Conservation (phyloP, 192 early-diverging fungal genomes). For the Linnemannia elongata region DNA sequence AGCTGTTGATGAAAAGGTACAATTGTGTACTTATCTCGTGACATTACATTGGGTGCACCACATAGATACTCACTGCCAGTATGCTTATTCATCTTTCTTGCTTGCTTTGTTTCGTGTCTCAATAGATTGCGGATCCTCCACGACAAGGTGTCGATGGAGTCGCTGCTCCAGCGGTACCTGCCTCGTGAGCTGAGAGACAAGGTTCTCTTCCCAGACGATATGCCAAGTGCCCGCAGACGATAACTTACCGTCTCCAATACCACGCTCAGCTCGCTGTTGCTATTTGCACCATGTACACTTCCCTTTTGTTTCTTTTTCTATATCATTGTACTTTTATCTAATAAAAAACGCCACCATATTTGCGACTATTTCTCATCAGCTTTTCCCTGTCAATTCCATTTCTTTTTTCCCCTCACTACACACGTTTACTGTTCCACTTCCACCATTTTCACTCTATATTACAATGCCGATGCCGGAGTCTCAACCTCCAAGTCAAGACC, state of each 20-base stretch:
- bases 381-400: not conserved
- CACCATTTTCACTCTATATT: too few relatives aligned
- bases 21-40: not conserved
- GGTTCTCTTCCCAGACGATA: constrained; percentile 43
- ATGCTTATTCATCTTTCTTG: too few relatives aligned
- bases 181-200: constrained; percentile 56
- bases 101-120: not conserved
- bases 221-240: constrained; percentile 10
- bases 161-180: constrained; percentile 46
- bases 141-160: constrained; percentile 50
- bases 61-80: not conserved
- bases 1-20: constrained; percentile 57
- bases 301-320: not conserved
- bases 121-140: constrained; percentile 48
- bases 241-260: not conserved
- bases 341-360: not conserved
- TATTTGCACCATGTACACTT: not conserved
- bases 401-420: not conserved
- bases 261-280: not conserved
- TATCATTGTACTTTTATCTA: not conserved
- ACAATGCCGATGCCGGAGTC: not conserved
- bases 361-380: not conserved
- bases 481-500: not conserved
- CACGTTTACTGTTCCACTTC: not conserved
- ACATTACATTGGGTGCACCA: too few relatives aligned